phyloP scores from a whole-genome alignment of 129 eudicot species.

The Flaveria sonorensis region DNA sequence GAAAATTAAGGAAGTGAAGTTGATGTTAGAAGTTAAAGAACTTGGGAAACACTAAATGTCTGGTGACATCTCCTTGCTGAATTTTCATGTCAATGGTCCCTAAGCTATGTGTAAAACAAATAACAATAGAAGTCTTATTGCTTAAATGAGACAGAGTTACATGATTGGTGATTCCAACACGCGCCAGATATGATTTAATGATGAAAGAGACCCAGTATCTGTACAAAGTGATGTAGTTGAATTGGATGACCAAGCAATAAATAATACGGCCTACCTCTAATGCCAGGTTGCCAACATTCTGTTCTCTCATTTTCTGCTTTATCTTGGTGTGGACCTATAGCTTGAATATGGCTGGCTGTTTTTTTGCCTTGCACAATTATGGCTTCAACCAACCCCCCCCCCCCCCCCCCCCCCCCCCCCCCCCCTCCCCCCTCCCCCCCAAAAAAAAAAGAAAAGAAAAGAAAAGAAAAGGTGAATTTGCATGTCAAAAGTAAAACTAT shows the following conservation, averaged over 20 bases:
- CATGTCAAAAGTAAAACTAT: conserved; percentile 11
- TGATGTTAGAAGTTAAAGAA: not conserved
- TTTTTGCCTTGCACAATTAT: conserved; percentile 5
- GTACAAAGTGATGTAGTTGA: conserved; percentile 14
- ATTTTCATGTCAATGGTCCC: conserved; percentile 15
- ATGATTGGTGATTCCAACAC: conserved; percentile 17
- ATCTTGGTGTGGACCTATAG: conserved; percentile 33
- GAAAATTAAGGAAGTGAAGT: conserved; percentile 13
- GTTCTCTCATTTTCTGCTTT: conserved; percentile 26
- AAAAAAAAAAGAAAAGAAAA: no score
- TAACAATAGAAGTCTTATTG: conserved; percentile 7
- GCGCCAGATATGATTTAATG: conserved; percentile 18
- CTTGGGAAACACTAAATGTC: conserved; percentile 1
- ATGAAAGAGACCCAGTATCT: conserved; percentile 6
- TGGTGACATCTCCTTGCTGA: not conserved
- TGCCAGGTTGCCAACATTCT: conserved; percentile 15
- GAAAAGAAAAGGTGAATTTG: not conserved
- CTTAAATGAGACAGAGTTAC: conserved; percentile 10
- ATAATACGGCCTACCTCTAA: conserved; percentile 19
- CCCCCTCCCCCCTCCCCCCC: no score
- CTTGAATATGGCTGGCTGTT: conserved; percentile 27
- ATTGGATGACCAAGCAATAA: conserved; percentile 7
- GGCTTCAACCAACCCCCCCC: no score
- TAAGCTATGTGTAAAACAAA: not conserved
- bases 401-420: no score